Evolutionary conservation across 495 filamentous ascomycete species (phyloP).

Genomic region (Hyaloscypha hepaticicola): DNA sequence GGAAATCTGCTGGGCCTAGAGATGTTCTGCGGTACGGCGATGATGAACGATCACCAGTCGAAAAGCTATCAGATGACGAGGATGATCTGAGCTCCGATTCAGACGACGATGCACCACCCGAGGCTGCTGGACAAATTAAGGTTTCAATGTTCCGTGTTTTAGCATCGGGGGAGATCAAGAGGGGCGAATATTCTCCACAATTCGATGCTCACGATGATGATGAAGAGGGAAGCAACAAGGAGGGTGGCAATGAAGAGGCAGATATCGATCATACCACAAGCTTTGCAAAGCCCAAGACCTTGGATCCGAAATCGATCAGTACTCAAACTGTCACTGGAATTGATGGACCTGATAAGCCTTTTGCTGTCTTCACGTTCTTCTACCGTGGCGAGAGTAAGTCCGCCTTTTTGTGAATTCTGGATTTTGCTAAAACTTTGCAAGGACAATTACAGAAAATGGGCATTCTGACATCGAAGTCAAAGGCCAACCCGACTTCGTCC

Average conservation of each 20-base stretch:
- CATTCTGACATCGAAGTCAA: conserved; percentile 65
- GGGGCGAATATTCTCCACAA: conserved; percentile 95
- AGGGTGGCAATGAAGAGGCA: conserved; percentile 46
- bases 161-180: conserved; percentile 94
- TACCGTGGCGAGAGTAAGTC: conserved; percentile 92
- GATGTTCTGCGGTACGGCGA: conserved; percentile 74
- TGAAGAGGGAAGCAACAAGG: conserved; percentile 52
- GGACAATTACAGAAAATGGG: conserved; percentile 95
- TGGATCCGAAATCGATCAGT: conserved; percentile 96
- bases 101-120: conserved; percentile 79
- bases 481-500: conserved; percentile 49
- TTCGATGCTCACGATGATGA: conserved; percentile 97
- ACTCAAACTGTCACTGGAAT: conserved; percentile 99
- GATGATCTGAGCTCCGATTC: conserved; percentile 65
- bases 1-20: conserved; percentile 35
- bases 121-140: conserved; percentile 97
- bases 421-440: conserved; percentile 36
- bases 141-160: conserved; percentile 94
- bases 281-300: conserved; percentile 94
- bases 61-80: conserved; percentile 71
- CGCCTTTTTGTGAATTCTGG: background rate
- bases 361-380: conserved; percentile 96
- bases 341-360: conserved; percentile 90
- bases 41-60: conserved; percentile 68
- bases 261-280: conserved; percentile 97